Conservation (phyloP, 1,284 basidiomycete genomes). For the Ganoderma lucidum region DNA sequence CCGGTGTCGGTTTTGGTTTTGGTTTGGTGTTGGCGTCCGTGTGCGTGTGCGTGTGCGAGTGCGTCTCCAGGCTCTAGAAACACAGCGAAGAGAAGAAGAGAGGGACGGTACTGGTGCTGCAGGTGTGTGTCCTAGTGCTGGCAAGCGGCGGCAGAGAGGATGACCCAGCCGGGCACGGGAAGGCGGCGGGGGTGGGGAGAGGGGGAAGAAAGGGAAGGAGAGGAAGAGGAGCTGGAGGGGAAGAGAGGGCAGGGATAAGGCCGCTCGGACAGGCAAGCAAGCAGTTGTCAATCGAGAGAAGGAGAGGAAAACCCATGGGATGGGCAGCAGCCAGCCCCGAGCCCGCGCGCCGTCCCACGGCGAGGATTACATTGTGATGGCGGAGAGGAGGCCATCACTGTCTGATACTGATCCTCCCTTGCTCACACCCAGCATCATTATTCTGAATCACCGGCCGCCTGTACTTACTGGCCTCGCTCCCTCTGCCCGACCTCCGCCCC, state of each 20-base stretch:
- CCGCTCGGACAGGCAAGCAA: background rate
- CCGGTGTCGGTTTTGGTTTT: background rate
- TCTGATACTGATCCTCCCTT: conserved; percentile 10
- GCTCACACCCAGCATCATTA: background rate
- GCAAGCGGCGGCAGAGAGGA: background rate
- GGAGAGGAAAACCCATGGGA: conserved; percentile 15
- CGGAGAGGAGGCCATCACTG: conserved; percentile 23
- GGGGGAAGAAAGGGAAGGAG: conserved; percentile 1
- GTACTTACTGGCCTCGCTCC: background rate
- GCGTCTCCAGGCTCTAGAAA: background rate
- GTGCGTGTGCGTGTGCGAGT: background rate
- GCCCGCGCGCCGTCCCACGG: conserved; percentile 30
- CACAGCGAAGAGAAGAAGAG: conserved; percentile 9
- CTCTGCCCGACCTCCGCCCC: background rate
- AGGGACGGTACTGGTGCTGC: background rate
- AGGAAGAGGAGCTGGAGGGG: background rate
- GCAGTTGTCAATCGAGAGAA: conserved; percentile 7
- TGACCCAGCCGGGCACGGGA: background rate
- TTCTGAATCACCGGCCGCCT: background rate
- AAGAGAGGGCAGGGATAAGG: conserved; percentile 22
- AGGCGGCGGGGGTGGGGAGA: background rate
- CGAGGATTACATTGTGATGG: conserved; percentile 30
- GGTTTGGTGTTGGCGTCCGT: conserved; percentile 2
- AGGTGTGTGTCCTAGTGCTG: background rate
- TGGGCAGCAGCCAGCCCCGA: background rate